Evolutionary conservation across 306 rosid genomes (phyloP).

Genomic region (Sophora flavescens): DNA sequence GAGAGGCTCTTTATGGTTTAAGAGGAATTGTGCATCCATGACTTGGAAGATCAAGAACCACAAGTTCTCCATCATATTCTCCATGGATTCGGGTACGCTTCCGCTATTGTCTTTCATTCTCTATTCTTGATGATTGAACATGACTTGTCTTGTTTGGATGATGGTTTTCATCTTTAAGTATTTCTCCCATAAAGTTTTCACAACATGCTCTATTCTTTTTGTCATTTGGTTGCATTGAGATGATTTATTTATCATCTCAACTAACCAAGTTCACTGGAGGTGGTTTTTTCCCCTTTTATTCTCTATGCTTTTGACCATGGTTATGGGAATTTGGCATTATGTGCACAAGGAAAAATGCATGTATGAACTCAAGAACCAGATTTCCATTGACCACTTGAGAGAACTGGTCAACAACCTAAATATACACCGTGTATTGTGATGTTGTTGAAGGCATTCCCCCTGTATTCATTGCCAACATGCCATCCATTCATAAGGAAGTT

Average conservation of each 20-base stretch:
- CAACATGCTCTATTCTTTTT: conserved; percentile 56
- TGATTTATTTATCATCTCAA: conserved; percentile 52
- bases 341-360: conserved; percentile 60
- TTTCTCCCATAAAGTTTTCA: too few species aligned
- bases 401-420: conserved; percentile 46
- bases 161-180: too few species aligned
- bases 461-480: conserved; percentile 60
- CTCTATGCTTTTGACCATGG: conserved; percentile 47
- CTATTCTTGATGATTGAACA: too few species aligned
- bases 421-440: conserved; percentile 59
- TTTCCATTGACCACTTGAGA: conserved; percentile 50
- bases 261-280: conserved; percentile 64
- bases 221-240: conserved; percentile 51
- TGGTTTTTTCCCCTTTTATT: conserved; percentile 61
- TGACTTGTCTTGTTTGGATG: too few species aligned
- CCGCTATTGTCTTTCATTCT: too few species aligned
- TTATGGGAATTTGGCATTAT: conserved; percentile 70
- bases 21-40: too few species aligned
- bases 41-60: too few species aligned
- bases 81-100: too few species aligned
- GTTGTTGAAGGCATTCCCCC: conserved; percentile 80
- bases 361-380: conserved; percentile 63
- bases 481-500: conserved; percentile 66
- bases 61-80: too few species aligned
- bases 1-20: too few species aligned